phyloP scores from a whole-genome alignment of 192 early-diverging fungal species.

The Coemansia sp. region DNA sequence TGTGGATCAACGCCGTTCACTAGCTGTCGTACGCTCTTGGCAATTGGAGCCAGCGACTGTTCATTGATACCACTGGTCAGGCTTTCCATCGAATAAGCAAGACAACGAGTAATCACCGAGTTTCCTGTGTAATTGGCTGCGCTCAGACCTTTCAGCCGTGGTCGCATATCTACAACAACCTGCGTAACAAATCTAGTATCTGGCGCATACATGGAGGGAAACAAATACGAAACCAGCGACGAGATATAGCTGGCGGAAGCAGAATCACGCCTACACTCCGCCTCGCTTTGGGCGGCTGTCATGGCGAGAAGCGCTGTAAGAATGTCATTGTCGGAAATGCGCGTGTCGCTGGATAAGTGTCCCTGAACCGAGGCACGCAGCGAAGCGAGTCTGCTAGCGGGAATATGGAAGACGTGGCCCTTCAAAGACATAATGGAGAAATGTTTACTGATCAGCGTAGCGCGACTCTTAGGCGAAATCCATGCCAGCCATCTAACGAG shows the following conservation, averaged over 20 bases:
- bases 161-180: neutral
- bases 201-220: neutral
- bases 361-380: neutral
- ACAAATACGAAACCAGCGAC: neutral
- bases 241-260: neutral
- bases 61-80: neutral
- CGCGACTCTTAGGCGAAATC: no score
- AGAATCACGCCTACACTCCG: neutral
- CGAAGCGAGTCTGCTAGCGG: neutral
- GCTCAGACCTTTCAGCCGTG: neutral
- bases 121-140: neutral
- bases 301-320: neutral
- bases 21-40: neutral
- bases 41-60: neutral
- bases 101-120: neutral
- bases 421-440: neutral
- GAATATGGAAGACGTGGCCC: conserved; percentile 22
- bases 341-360: neutral
- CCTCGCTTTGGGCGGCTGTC: neutral
- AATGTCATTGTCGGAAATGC: no score
- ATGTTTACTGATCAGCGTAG: no score
- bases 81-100: neutral
- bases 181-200: neutral
- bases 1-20: neutral
- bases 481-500: no score